Percentiles rank a stretch among this genome's conserved stretches.
phyloP scores from a whole-genome alignment of 1,284 basidiomycete genomes.

The Sphagnurus paluster region DNA sequence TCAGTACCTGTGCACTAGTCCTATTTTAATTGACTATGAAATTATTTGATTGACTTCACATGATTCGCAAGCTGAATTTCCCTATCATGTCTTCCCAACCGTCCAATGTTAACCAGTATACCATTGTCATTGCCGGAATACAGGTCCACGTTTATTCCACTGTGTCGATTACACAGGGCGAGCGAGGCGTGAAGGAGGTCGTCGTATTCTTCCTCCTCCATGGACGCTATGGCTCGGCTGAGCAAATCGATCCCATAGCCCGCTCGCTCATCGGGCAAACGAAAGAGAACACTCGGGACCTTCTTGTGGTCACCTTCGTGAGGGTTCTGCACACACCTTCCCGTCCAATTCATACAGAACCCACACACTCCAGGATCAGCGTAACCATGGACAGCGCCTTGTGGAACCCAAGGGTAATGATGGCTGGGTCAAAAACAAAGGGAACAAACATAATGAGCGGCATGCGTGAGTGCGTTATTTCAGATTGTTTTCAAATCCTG shows the following conservation, averaged over 20 bases:
- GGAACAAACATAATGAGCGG: conserved; percentile 48
- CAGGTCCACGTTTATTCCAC: conserved; percentile 18
- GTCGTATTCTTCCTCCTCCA: conserved; percentile 63
- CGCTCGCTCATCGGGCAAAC: conserved; percentile 24
- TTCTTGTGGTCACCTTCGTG: conserved; percentile 62
- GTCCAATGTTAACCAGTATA: conserved; percentile 1
- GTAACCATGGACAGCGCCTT: conserved; percentile 72
- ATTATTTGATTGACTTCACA: conserved; percentile 1
- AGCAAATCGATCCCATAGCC: conserved; percentile 27
- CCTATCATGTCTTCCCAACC: not conserved
- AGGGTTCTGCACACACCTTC: conserved; percentile 19
- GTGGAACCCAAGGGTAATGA: conserved; percentile 54
- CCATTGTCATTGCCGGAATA: conserved; percentile 17
- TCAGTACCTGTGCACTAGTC: conserved; percentile 16
- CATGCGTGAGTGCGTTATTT: conserved; percentile 56
- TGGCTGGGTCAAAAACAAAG: conserved; percentile 51
- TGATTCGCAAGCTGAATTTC: not conserved
- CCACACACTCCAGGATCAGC: no score
- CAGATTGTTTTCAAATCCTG: not conserved
- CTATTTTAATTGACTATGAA: conserved; percentile 10
- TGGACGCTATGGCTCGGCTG: conserved; percentile 43
- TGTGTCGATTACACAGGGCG: conserved; percentile 3
- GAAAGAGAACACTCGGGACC: conserved; percentile 30
- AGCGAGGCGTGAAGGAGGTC: conserved; percentile 26
- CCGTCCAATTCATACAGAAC: not conserved